These are phyloP conservation scores for Glebionis coronaria DNA, from an alignment of 129 eudicot species.

Conservation along the genomic window DNA sequence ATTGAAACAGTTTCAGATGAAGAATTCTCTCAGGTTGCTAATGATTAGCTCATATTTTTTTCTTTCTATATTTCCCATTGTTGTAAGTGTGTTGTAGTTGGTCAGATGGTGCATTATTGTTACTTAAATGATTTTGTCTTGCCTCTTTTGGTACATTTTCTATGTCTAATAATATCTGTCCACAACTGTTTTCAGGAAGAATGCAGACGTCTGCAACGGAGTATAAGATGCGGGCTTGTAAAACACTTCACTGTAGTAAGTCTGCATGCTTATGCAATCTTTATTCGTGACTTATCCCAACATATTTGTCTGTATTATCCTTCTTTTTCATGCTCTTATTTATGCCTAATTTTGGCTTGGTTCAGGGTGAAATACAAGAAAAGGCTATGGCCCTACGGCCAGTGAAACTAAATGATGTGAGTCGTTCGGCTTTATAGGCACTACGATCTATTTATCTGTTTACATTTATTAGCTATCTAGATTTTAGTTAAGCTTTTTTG, in stretches of 20 bases:
- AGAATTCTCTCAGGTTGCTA: constrained; percentile 78
- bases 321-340: not conserved
- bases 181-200: constrained; percentile 64
- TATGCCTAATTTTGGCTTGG: constrained; percentile 17
- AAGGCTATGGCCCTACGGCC: constrained; percentile 75
- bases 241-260: constrained; percentile 81
- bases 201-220: constrained; percentile 84
- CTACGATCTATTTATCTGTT: too few species aligned
- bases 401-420: constrained; percentile 71
- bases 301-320: not conserved
- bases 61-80: not conserved
- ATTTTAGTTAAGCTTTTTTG: constrained; percentile 4
- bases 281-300: not conserved
- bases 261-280: constrained; percentile 9
- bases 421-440: constrained; percentile 12
- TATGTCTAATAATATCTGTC: not conserved
- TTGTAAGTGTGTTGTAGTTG: constrained; percentile 3
- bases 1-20: constrained; percentile 76
- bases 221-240: constrained; percentile 85
- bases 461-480: not conserved
- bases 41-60: constrained; percentile 9
- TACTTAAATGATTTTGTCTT: constrained; percentile 11
- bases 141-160: not conserved
- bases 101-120: constrained; percentile 8
- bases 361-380: constrained; percentile 81